Base-by-base conservation (phyloP, 2,329 filamentous ascomycete species). In the Stachybotrys chartarum region DNA sequence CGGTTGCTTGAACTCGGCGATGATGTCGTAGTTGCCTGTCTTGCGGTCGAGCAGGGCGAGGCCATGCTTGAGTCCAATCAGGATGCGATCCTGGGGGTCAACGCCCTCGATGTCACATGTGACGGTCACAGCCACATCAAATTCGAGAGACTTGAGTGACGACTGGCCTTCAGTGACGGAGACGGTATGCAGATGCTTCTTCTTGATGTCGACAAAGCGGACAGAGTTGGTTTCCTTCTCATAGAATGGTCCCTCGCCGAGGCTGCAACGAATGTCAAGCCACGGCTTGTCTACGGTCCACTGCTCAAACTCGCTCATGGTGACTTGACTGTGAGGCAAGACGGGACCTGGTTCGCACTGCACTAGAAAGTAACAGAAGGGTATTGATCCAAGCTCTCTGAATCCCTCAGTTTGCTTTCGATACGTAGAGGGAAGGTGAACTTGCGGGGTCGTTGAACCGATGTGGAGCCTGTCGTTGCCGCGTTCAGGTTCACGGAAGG, bases 121-220 rank as follows among this genome's bases (percentile, higher is more conserved):
- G 50, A 90, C 86, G 30, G 81, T 82, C 55, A 80, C 72, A 30
- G 76, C 75, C 59, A 75, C 74, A 67, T 81, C 76, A 46, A 86
- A 72, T 66, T 84, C 75, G 44, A 78, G 58, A 5, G 88, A 86
- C 60, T 83, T 77, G 57, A 88, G 69, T 44, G 87, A 89, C 5
- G 74, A 73, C 16, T 83, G 82, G 0, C 86, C 88, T 57, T 81
- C 74, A 51, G 71, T 67, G 30, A 95, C 76, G 63, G 90, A 80
- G 57, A 94, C 79, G 51, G 81, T 79, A 74, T 94, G 87, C 50
- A 96, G 67, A 58, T 85, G 83, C 67, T 88, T 81, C 67, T 87
- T 84, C 70, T 86, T 87, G 72, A 96, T 92, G 72, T 97, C 92
- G 58, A 92, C 83, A 69, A 91, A 91, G 60, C 89, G 87, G 56